Evolutionary conservation across 345 rosid species (phyloP).

Genomic region (Salix viminalis): DNA sequence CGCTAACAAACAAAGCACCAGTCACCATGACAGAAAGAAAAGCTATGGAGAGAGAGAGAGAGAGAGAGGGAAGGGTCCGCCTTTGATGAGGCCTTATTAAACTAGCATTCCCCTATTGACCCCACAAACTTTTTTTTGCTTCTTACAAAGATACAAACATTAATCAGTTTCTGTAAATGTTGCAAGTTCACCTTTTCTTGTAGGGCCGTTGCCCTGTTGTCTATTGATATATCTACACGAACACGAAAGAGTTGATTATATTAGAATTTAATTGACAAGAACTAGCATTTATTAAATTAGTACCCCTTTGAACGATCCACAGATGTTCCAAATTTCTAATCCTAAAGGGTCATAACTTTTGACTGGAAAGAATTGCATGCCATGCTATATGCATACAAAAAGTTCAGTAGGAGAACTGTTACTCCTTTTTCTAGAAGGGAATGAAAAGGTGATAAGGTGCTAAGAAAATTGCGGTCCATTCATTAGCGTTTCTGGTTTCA

Average conservation of each 20-base stretch:
- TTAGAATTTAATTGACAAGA: not conserved
- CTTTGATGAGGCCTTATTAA: not conserved
- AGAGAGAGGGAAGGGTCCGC: not conserved
- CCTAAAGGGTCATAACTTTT: not conserved
- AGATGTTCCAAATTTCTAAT: not conserved
- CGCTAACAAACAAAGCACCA: slow-evolving; percentile 28
- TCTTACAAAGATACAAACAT: not conserved
- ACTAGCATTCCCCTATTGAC: not conserved
- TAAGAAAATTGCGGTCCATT: not conserved
- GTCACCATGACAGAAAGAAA: slow-evolving; percentile 1
- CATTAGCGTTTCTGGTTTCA: not conserved
- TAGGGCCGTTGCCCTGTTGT: too few species aligned
- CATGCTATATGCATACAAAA: not conserved
- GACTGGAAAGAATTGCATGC: not conserved
- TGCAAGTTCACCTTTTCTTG: too few species aligned
- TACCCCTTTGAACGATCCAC: not conserved
- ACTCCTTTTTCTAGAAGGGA: not conserved
- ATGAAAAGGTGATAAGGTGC: not conserved
- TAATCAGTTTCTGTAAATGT: not conserved
- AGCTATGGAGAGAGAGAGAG: not conserved
- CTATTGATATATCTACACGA: not conserved
- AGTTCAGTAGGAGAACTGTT: not conserved
- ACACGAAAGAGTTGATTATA: not conserved
- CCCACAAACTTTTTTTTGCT: not conserved
- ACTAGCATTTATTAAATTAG: not conserved